phyloP scores from a whole-genome alignment of 257 asterid genomes.

The Henckelia pumila region DNA sequence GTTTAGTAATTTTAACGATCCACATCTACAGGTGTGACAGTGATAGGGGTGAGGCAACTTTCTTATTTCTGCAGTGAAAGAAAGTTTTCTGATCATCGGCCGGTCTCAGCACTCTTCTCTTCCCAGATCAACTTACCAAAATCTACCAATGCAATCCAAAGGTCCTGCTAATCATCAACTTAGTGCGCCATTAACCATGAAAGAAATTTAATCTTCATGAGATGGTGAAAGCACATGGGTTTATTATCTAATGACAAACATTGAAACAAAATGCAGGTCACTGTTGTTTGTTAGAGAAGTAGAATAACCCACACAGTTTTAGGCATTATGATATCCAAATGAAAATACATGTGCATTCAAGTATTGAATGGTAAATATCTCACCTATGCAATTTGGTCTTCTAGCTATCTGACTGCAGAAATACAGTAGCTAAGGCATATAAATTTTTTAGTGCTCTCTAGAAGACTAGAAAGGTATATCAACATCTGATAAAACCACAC shows the following conservation, averaged over 20 bases:
- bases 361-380: slow-evolving; percentile 14
- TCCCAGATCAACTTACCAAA: slow-evolving; percentile 44
- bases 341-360: slow-evolving; percentile 17
- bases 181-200: slow-evolving; percentile 36
- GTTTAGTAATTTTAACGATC: slow-evolving; percentile 8
- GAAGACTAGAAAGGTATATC: not conserved
- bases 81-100: slow-evolving; percentile 90
- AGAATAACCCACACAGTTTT: slow-evolving; percentile 17
- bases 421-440: not conserved
- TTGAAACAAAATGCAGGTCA: slow-evolving; percentile 6
- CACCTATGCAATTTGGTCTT: slow-evolving; percentile 20
- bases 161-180: slow-evolving; percentile 34
- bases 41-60: slow-evolving; percentile 80
- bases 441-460: slow-evolving; percentile 3
- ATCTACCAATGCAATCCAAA: slow-evolving; percentile 30
- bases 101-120: slow-evolving; percentile 85
- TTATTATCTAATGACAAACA: slow-evolving; percentile 16
- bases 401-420: slow-evolving; percentile 15
- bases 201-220: slow-evolving; percentile 30
- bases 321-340: slow-evolving; percentile 26
- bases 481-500: slow-evolving; percentile 4
- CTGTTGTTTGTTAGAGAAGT: slow-evolving; percentile 19
- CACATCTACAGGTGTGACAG: slow-evolving; percentile 77
- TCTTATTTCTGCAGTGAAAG: slow-evolving; percentile 92
- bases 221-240: slow-evolving; percentile 19